Evolutionary conservation across 768 basidiomycete genomes (phyloP).

Genomic region (Lyophyllum decastes): DNA sequence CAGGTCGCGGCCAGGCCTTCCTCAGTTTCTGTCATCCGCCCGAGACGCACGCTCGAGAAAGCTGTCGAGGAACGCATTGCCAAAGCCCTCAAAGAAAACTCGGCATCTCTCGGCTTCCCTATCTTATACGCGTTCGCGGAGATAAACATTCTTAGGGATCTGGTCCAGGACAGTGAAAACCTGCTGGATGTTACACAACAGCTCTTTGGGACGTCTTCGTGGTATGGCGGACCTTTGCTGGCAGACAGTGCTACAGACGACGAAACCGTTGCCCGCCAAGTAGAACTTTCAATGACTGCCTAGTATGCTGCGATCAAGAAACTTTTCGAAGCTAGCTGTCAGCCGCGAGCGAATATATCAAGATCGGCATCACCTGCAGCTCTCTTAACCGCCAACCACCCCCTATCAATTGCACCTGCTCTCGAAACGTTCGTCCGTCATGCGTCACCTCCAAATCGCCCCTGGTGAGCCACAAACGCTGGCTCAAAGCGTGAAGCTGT

Average conservation of each 20-base stretch:
- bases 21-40: constrained; percentile 50
- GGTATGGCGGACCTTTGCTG: constrained; percentile 28
- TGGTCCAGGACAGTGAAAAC: constrained; percentile 44
- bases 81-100: constrained; percentile 15
- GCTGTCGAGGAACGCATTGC: constrained; percentile 35
- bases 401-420: background rate
- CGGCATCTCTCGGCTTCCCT: constrained; percentile 35
- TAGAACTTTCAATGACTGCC: background rate
- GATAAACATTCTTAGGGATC: constrained; percentile 37
- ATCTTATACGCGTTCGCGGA: constrained; percentile 45
- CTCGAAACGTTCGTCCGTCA: background rate
- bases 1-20: constrained; percentile 44
- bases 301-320: background rate
- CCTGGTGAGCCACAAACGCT: background rate
- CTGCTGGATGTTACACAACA: constrained; percentile 39
- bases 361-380: background rate
- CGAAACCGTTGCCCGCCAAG: background rate
- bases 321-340: background rate
- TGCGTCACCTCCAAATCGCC: constrained; percentile 1
- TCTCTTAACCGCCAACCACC: background rate
- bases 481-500: background rate
- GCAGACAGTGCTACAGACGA: background rate
- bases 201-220: constrained; percentile 45
- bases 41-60: constrained; percentile 38
- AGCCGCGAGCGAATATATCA: background rate